phyloP scores from a whole-genome alignment of 83 land plant genomes.

The Picea abies region DNA sequence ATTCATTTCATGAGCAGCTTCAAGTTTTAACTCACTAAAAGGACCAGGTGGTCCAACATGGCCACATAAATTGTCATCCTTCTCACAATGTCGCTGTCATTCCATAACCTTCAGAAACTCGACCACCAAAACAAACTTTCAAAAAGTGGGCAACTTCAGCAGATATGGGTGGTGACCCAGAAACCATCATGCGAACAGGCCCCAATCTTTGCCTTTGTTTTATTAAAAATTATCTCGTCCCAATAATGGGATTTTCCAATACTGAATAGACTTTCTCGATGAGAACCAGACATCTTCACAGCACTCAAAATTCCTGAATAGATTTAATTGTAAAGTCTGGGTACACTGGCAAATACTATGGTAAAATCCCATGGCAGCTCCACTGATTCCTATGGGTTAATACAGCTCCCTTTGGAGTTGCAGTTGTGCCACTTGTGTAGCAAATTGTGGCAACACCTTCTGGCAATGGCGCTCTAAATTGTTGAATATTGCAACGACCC shows the following conservation, averaged over 20 bases:
- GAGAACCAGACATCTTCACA: conserved; percentile 86
- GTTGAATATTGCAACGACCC: conserved; percentile 70
- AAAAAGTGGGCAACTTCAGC: conserved; percentile 92
- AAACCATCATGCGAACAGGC: conserved; percentile 77
- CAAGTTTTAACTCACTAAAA: conserved; percentile 92
- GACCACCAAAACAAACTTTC: conserved; percentile 90
- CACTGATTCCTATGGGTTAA: conserved; percentile 67
- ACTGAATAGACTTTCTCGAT: conserved; percentile 87
- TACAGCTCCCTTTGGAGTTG: conserved; percentile 98
- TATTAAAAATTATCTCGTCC: conserved; percentile 96
- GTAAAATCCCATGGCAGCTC: no score
- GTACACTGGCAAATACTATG: conserved; percentile 84
- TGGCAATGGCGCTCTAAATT: conserved; percentile 79
- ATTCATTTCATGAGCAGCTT: conserved; percentile 98
- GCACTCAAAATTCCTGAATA: conserved; percentile 87
- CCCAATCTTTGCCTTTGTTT: conserved; percentile 92
- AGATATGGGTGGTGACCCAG: conserved; percentile 98
- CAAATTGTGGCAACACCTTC: conserved; percentile 97
- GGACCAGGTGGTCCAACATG: conserved; percentile 99
- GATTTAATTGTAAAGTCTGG: conserved; percentile 94
- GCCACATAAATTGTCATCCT: conserved; percentile 76
- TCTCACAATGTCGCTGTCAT: conserved; percentile 91
- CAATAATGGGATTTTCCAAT: conserved; percentile 70
- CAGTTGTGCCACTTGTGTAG: conserved; percentile 99
- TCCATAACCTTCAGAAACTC: conserved; percentile 91